Percentiles rank a stretch among this genome's conserved stretches.
Evolutionary conservation across 768 basidiomycete genomes (phyloP).

Genomic region (Amanita molliuscula): DNA sequence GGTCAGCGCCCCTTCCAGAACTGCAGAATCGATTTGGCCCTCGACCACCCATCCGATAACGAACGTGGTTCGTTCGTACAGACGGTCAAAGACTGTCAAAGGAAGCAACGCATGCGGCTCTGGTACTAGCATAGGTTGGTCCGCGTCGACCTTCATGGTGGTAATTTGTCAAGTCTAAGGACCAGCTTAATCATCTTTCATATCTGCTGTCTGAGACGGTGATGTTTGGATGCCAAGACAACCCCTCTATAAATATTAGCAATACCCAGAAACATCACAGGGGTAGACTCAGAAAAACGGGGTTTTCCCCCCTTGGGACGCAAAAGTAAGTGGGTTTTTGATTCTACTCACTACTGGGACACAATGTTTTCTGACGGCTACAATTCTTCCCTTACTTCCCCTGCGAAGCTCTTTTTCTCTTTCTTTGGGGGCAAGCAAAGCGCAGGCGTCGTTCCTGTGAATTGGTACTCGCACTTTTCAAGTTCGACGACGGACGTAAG

Average conservation of each 20-base stretch:
- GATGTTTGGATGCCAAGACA: not conserved
- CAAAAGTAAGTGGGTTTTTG: not conserved
- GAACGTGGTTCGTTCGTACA: conserved; percentile 20
- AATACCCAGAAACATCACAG: not conserved
- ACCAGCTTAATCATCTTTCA: not conserved
- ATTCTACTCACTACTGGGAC: conserved; percentile 1
- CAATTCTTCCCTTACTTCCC: conserved; percentile 1
- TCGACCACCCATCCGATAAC: conserved; percentile 24
- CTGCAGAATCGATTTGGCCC: conserved; percentile 18
- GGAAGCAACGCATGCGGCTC: conserved; percentile 11
- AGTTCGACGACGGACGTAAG: conserved; percentile 74
- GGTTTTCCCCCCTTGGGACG: too few relatives aligned
- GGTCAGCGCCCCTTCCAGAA: conserved; percentile 14
- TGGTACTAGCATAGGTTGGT: not conserved
- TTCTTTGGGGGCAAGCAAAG: conserved; percentile 54
- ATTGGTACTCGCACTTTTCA: conserved; percentile 93
- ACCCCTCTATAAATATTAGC: not conserved
- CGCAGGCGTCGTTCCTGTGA: conserved; percentile 79
- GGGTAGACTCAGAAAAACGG: not conserved
- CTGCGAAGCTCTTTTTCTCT: conserved; percentile 17
- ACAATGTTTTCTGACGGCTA: not conserved
- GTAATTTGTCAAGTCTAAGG: not conserved
- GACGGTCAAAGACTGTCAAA: conserved; percentile 11
- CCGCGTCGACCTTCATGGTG: not conserved
- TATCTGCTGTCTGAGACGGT: not conserved